A percentile compares a stretch with the other conserved stretches of the same genome.
phyloP scores from a whole-genome alignment of 2,329 filamentous ascomycete genomes.

The Chaetomium sp. region DNA sequence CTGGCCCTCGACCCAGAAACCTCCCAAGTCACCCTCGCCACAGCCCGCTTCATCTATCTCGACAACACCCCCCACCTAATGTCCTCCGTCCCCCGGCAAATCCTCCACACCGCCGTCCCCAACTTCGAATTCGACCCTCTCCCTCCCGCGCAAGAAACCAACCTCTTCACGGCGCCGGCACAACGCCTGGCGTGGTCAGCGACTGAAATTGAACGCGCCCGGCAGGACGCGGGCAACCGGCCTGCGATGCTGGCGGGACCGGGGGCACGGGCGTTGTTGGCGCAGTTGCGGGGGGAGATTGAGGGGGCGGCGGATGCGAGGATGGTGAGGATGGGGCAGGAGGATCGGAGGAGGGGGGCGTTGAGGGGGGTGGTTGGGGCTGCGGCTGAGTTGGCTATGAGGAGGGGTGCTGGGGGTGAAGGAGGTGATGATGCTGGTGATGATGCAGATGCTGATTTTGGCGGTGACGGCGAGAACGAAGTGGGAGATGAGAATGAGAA shows the following conservation, averaged over 20 bases:
- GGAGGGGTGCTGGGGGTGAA: neutral
- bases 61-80: slow-evolving; percentile 69
- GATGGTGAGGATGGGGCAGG: neutral
- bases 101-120: slow-evolving; percentile 54
- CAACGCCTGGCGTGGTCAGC: slow-evolving; percentile 39
- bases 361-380: too few species aligned
- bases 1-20: slow-evolving; percentile 32
- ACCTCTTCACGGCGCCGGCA: slow-evolving; percentile 42
- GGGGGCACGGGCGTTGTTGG: neutral
- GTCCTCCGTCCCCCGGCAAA: slow-evolving; percentile 56
- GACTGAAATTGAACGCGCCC: slow-evolving; percentile 12
- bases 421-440: neutral
- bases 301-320: neutral
- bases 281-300: neutral
- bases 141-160: slow-evolving; percentile 56
- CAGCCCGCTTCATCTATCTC: slow-evolving; percentile 72
- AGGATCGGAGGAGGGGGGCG: neutral
- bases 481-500: neutral
- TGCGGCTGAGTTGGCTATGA: neutral
- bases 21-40: slow-evolving; percentile 34
- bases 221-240: neutral
- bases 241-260: neutral
- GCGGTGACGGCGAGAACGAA: neutral
- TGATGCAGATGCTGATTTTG: neutral
- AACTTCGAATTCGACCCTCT: slow-evolving; percentile 77